Conservation (phyloP, 257 asterid species). For the Primulina tabacum region DNA sequence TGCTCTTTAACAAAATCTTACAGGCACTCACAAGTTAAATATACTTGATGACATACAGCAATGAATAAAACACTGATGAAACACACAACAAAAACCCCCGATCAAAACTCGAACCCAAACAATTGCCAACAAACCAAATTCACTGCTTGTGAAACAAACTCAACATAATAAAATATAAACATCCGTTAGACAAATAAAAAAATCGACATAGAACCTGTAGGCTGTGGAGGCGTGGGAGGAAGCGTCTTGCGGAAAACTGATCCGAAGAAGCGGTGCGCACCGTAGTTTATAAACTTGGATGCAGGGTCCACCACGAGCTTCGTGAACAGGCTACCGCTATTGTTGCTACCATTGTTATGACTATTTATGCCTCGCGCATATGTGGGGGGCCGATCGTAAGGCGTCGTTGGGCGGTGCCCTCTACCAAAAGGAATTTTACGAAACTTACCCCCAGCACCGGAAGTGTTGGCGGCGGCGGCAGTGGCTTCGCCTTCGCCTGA, state of each 20-base stretch:
- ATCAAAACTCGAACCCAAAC: background rate
- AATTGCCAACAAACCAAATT: constrained; percentile 2
- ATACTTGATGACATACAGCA: background rate
- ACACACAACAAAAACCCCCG: background rate
- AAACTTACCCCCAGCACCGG: constrained; percentile 89
- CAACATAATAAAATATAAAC: background rate
- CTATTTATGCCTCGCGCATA: constrained; percentile 25
- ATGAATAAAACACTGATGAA: background rate
- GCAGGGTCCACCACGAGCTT: constrained; percentile 89
- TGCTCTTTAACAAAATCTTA: background rate
- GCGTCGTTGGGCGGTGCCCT: constrained; percentile 43
- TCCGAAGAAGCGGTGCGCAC: constrained; percentile 64
- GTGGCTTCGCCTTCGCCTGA: constrained; percentile 58
- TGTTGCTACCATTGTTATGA: constrained; percentile 16
- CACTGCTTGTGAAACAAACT: background rate
- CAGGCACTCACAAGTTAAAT: background rate
- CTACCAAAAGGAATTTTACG: constrained; percentile 56
- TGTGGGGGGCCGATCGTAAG: constrained; percentile 75
- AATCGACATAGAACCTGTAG: constrained; percentile 40
- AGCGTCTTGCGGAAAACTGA: constrained; percentile 59
- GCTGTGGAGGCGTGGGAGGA: constrained; percentile 43
- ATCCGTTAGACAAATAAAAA: background rate
- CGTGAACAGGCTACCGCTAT: constrained; percentile 57
- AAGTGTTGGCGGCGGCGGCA: constrained; percentile 29
- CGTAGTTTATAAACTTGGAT: constrained; percentile 55